Conservation (phyloP, 2,329 filamentous ascomycete genomes). For the Capronia coronata region DNA sequence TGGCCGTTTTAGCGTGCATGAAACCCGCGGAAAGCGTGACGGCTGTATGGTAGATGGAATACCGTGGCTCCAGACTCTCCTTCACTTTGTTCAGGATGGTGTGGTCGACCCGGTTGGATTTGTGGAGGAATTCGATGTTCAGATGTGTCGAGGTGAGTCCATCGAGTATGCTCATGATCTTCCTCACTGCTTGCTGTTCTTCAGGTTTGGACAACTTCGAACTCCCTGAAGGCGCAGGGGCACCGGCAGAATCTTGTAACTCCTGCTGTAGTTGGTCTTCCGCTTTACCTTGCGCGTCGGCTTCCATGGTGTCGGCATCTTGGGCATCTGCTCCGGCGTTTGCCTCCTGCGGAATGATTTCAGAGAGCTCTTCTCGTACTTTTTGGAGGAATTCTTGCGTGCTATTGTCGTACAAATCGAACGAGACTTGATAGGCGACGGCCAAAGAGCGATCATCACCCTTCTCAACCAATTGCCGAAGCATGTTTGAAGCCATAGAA, state of each 20-base stretch:
- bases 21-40: slow-evolving; percentile 98
- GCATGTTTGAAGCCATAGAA: slow-evolving; percentile 79
- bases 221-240: slow-evolving; percentile 45
- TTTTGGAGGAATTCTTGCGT: slow-evolving; percentile 94
- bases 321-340: slow-evolving; percentile 36
- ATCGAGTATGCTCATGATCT: slow-evolving; percentile 61
- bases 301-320: slow-evolving; percentile 36
- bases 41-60: slow-evolving; percentile 96
- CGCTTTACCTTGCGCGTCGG: slow-evolving; percentile 44
- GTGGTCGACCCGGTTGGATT: slow-evolving; percentile 88
- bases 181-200: slow-evolving; percentile 49
- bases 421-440: slow-evolving; percentile 93
- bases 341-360: slow-evolving; percentile 41
- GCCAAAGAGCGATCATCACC: slow-evolving; percentile 72
- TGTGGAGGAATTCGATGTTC: slow-evolving; percentile 92
- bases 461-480: slow-evolving; percentile 72
- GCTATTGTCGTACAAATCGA: slow-evolving; percentile 96
- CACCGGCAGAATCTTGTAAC: slow-evolving; percentile 39
- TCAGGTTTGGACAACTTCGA: slow-evolving; percentile 42
- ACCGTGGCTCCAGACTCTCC: slow-evolving; percentile 88
- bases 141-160: slow-evolving; percentile 91
- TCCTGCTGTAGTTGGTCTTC: slow-evolving; percentile 52
- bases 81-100: slow-evolving; percentile 93
- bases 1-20: slow-evolving; percentile 97
- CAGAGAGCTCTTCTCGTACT: slow-evolving; percentile 73